Conservation (phyloP, 192 early-diverging fungal genomes). For the Haplosporangium gracile region DNA sequence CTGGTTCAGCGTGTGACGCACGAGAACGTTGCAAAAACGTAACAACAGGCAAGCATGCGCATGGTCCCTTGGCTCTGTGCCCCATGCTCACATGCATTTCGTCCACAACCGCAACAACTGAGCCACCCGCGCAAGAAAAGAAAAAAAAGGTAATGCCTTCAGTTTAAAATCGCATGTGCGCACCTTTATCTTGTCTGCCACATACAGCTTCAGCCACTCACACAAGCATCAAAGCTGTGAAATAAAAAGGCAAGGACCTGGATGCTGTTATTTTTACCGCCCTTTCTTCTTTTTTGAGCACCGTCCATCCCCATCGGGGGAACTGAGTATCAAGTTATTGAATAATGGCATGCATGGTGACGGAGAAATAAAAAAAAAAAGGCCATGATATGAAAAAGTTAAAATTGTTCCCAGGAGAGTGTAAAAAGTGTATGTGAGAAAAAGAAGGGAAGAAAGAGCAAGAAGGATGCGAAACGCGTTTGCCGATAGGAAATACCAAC, state of each 20-base stretch:
- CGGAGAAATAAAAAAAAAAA: conserved; percentile 3
- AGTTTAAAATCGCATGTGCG: neutral
- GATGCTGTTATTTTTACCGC: neutral
- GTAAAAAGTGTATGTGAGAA: neutral
- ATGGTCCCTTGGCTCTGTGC: neutral
- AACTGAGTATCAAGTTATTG: neutral
- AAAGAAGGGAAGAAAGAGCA: neutral
- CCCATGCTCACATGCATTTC: neutral
- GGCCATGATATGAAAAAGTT: neutral
- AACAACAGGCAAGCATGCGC: neutral
- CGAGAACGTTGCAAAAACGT: neutral
- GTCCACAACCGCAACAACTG: neutral
- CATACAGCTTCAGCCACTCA: neutral
- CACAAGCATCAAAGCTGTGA: neutral
- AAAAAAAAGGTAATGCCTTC: neutral
- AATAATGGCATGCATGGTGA: neutral
- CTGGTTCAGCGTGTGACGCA: neutral
- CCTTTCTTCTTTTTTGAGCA: neutral
- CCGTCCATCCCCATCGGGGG: neutral
- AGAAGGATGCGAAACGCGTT: neutral
- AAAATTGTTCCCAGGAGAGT: neutral
- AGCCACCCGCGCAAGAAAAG: neutral
- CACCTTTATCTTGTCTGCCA: neutral
- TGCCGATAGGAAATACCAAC: neutral
- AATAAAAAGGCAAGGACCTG: neutral